phyloP scores from a whole-genome alignment of 2,329 filamentous ascomycete species.

The Xylaria multiplex region DNA sequence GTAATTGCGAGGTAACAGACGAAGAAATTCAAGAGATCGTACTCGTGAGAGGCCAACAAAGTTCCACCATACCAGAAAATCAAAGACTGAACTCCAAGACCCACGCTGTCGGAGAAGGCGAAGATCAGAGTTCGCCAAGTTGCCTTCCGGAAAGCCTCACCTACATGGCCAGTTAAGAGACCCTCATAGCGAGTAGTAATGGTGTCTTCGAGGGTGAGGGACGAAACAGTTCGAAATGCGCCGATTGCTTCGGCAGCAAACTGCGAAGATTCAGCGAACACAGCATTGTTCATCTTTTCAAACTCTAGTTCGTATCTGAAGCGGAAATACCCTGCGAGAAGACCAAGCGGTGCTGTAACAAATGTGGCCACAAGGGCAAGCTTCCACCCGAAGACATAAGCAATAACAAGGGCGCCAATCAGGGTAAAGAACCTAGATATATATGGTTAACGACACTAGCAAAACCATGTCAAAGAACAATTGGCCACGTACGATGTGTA shows the following conservation, averaged over 20 bases:
- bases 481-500: constrained; percentile 58
- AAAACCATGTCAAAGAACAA: neutral
- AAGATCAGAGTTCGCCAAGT: constrained; percentile 72
- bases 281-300: constrained; percentile 72
- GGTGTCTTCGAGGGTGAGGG: constrained; percentile 74
- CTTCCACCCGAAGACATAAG: constrained; percentile 81
- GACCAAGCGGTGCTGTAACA: constrained; percentile 64
- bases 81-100: constrained; percentile 70
- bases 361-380: constrained; percentile 74
- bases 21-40: constrained; percentile 59
- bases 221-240: constrained; percentile 77
- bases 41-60: constrained; percentile 64
- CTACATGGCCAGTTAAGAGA: constrained; percentile 69
- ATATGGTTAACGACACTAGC: constrained; percentile 17
- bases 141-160: constrained; percentile 68
- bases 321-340: constrained; percentile 61
- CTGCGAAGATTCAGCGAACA: constrained; percentile 77
- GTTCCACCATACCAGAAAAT: constrained; percentile 74
- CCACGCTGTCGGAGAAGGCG: constrained; percentile 74
- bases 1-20: constrained; percentile 73
- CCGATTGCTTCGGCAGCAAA: constrained; percentile 80
- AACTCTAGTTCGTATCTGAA: constrained; percentile 72
- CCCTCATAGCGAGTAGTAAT: constrained; percentile 70
- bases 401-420: constrained; percentile 70
- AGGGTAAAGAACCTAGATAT: constrained; percentile 65